Conservation (phyloP, 768 basidiomycete species). For the Lentinula sp. region DNA sequence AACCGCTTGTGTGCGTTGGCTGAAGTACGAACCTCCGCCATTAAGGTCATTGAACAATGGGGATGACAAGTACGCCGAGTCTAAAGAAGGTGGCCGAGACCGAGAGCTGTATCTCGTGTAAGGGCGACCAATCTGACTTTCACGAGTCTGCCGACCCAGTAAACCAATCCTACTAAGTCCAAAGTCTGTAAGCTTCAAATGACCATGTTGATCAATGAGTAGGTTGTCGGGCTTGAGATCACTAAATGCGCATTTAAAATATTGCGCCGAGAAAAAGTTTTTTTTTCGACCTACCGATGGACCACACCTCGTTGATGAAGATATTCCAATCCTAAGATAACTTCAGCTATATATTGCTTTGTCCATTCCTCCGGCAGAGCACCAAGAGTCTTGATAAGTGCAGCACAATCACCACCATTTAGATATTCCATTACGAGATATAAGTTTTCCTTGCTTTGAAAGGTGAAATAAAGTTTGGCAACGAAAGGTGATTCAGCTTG, state of each 20-base stretch:
- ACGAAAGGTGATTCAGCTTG: conserved; percentile 98
- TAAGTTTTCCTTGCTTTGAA: conserved; percentile 98
- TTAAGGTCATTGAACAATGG: conserved; percentile 57
- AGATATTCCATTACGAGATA: conserved; percentile 99
- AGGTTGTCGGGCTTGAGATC: conserved; percentile 98
- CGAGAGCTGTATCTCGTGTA: conserved; percentile 55
- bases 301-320: conserved; percentile 94
- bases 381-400: conserved; percentile 93
- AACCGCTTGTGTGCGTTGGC: conserved; percentile 54
- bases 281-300: conserved; percentile 69
- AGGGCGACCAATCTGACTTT: conserved; percentile 46
- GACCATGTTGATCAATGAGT: conserved; percentile 93
- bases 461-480: conserved; percentile 96
- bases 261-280: neutral
- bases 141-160: conserved; percentile 91
- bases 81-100: conserved; percentile 78
- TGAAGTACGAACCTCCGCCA: conserved; percentile 76
- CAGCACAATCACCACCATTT: conserved; percentile 96
- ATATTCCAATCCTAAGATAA: conserved; percentile 91
- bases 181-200: conserved; percentile 97
- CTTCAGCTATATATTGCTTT: conserved; percentile 93
- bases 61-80: conserved; percentile 74
- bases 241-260: conserved; percentile 36
- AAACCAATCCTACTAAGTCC: conserved; percentile 96
- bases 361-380: conserved; percentile 95